Evolutionary conservation across 2,329 filamentous ascomycete genomes (phyloP).

Genomic region (Penicillium brasilianum): DNA sequence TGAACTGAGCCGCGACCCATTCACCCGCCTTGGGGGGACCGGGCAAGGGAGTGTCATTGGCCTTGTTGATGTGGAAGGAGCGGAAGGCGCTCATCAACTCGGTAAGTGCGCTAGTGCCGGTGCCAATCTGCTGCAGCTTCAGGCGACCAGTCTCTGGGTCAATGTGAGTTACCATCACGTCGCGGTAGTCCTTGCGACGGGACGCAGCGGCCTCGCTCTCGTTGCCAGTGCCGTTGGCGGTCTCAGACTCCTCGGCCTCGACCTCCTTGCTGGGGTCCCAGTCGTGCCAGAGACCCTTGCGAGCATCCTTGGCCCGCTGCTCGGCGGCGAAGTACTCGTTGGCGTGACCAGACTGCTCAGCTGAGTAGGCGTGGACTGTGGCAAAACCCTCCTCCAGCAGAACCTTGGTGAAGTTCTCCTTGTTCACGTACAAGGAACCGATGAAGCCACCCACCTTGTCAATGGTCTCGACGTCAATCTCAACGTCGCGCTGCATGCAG

Average conservation of each 20-base stretch:
- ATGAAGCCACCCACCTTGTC: constrained; percentile 99
- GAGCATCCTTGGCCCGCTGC: constrained; percentile 82
- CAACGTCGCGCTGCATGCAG: constrained; percentile 91
- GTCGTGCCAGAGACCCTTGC: constrained; percentile 89
- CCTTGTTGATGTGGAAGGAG: constrained; percentile 83
- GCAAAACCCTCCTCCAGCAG: constrained; percentile 94
- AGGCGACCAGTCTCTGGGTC: constrained; percentile 76
- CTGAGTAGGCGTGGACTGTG: constrained; percentile 90
- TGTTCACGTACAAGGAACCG: constrained; percentile 88
- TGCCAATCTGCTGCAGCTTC: constrained; percentile 89
- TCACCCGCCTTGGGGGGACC: constrained; percentile 88
- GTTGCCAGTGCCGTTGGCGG: constrained; percentile 55
- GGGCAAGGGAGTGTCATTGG: constrained; percentile 75
- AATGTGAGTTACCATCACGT: constrained; percentile 90
- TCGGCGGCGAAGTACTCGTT: constrained; percentile 87
- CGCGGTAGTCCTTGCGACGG: constrained; percentile 86
- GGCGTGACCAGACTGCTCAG: constrained; percentile 90
- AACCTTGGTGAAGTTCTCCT: constrained; percentile 92
- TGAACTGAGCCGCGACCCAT: constrained; percentile 88
- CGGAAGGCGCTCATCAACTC: constrained; percentile 90
- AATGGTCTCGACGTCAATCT: constrained; percentile 91
- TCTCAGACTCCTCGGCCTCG: constrained; percentile 56
- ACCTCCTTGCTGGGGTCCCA: constrained; percentile 90
- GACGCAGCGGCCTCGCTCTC: constrained; percentile 61
- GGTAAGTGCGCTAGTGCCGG: constrained; percentile 82